Percentiles rank a stretch among this genome's conserved stretches.
Conservation (phyloP, 805 yeast species). For the Torulaspora franciscae region DNA sequence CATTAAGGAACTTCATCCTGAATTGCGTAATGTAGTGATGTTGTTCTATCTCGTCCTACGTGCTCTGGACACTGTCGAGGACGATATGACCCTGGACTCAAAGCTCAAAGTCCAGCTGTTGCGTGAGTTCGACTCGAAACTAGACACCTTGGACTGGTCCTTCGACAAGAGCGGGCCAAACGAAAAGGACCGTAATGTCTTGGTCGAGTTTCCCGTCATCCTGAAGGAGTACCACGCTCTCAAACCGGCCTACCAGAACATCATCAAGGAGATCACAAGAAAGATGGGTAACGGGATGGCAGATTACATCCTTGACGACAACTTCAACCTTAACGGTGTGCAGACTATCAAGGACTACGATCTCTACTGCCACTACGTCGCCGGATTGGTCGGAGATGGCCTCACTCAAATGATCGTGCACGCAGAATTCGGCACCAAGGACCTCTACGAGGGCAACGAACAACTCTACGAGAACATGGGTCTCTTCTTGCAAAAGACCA, state of each 20-base stretch:
- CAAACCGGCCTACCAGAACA: constrained; percentile 69
- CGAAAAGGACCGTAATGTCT: constrained; percentile 76
- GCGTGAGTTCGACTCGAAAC: constrained; percentile 59
- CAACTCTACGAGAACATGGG: constrained; percentile 83
- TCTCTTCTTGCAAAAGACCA: constrained; percentile 87
- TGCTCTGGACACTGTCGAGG: constrained; percentile 93
- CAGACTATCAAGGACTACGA: constrained; percentile 76
- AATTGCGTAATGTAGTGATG: constrained; percentile 74
- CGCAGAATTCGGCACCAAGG: constrained; percentile 62
- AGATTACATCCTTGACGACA: constrained; percentile 72
- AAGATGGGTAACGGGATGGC: constrained; percentile 99
- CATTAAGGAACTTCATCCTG: constrained; percentile 85
- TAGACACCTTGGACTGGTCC: constrained; percentile 69
- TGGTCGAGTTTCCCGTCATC: constrained; percentile 71
- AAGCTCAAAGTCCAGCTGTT: constrained; percentile 68
- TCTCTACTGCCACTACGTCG: constrained; percentile 92
- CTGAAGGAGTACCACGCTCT: constrained; percentile 67
- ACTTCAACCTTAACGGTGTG: constrained; percentile 76
- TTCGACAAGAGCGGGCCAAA: constrained; percentile 67
- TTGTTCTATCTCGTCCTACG: constrained; percentile 80
- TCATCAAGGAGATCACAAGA: constrained; percentile 68
- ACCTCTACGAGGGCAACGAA: constrained; percentile 45
- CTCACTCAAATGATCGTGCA: constrained; percentile 74
- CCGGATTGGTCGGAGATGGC: constrained; percentile 97
- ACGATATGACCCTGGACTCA: constrained; percentile 83